These are phyloP conservation scores for Tetrapisispora pingtungensis DNA, from an alignment of 805 yeast species.

Conservation along the genomic window DNA sequence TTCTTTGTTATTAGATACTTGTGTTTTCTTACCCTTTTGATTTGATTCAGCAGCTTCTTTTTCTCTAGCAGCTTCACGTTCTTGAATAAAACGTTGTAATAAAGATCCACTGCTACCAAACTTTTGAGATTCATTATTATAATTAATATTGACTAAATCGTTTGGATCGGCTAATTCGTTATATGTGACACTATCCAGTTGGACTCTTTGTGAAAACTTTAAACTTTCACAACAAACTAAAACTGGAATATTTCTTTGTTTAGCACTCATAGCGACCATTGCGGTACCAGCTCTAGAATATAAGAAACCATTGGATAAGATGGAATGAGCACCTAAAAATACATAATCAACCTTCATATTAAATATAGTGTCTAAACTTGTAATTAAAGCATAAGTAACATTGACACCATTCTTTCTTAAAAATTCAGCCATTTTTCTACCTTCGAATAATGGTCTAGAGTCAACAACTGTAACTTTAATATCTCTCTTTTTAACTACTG, in stretches of 20 bases:
- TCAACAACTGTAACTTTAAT: slow-evolving; percentile 84
- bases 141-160: slow-evolving; percentile 45
- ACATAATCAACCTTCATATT: slow-evolving; percentile 77
- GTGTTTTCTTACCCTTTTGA: slow-evolving; percentile 18
- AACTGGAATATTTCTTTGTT: slow-evolving; percentile 82
- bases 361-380: slow-evolving; percentile 68
- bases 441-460: slow-evolving; percentile 90
- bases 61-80: slow-evolving; percentile 25
- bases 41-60: slow-evolving; percentile 20
- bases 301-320: slow-evolving; percentile 87
- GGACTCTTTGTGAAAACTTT: slow-evolving; percentile 91
- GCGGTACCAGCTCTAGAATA: slow-evolving; percentile 95
- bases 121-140: slow-evolving; percentile 41
- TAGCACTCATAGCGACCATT: slow-evolving; percentile 82
- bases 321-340: slow-evolving; percentile 92
- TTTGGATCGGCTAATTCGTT: slow-evolving; percentile 83
- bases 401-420: slow-evolving; percentile 57
- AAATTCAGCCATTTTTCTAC: slow-evolving; percentile 60
- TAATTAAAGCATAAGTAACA: slow-evolving; percentile 65
- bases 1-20: slow-evolving; percentile 11
- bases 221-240: slow-evolving; percentile 91
- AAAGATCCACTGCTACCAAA: slow-evolving; percentile 48
- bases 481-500: slow-evolving; percentile 47
- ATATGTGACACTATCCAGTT: slow-evolving; percentile 87
- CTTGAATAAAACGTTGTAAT: slow-evolving; percentile 50